Percentiles rank a stretch among this genome's conserved stretches.
Conservation (phyloP, 2,329 filamentous ascomycete species). For the Cladophialophora carrionii region DNA sequence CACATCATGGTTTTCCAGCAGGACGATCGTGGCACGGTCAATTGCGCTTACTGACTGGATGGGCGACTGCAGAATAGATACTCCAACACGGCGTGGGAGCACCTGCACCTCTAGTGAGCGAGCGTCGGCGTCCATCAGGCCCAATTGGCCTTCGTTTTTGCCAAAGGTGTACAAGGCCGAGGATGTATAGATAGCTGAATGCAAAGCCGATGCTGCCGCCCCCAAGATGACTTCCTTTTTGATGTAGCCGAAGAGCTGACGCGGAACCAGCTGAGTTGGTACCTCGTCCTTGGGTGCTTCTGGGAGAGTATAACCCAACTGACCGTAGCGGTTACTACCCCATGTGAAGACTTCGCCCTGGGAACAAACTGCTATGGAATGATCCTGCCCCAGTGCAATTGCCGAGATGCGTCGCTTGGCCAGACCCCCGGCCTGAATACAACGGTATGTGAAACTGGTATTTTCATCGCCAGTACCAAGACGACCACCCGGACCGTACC, state of each 20-base stretch:
- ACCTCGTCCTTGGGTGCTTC: conserved; percentile 69
- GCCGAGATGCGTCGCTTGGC: conserved; percentile 72
- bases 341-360: conserved; percentile 91
- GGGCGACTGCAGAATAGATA: conserved; percentile 71
- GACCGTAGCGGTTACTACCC: conserved; percentile 84
- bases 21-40: conserved; percentile 81
- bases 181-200: conserved; percentile 85
- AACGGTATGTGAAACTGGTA: conserved; percentile 82
- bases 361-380: conserved; percentile 82
- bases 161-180: conserved; percentile 89
- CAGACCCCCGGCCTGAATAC: conserved; percentile 75
- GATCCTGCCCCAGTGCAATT: conserved; percentile 88
- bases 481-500: conserved; percentile 85
- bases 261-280: conserved; percentile 76
- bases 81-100: conserved; percentile 82
- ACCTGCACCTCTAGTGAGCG: conserved; percentile 83
- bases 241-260: conserved; percentile 87
- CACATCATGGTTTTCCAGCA: conserved; percentile 85
- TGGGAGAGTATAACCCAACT: conserved; percentile 82
- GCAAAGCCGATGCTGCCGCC: conserved; percentile 83
- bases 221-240: conserved; percentile 84
- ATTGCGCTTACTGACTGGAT: conserved; percentile 85
- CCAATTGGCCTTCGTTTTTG: conserved; percentile 91
- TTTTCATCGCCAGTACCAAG: conserved; percentile 88
- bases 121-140: conserved; percentile 91